Base-by-base conservation (phyloP, 106 monocot species). In the Apostasia shenzhenica region DNA sequence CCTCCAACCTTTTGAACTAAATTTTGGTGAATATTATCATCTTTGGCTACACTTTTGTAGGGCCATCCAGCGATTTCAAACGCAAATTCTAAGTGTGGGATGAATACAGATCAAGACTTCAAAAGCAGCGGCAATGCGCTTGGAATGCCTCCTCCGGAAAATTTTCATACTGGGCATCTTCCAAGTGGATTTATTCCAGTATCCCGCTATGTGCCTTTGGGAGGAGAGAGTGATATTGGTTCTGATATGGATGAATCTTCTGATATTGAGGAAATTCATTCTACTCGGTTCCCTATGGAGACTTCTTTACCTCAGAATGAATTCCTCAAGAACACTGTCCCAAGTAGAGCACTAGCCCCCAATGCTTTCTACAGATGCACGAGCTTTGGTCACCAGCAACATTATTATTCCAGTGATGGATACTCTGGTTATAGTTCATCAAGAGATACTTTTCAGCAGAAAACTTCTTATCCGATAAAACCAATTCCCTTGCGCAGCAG, bases 171-270 rank as follows among this genome's bases (percentile, higher is more conserved):
- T 45, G 44, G 61, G 61, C 61, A 61, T 61, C 61, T 61, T 43
- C 44, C 61, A 11, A 44, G 10, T 61, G 61, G 61, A 44, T 61
- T 44, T 2, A 44, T 61, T 45, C 44, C 61, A 2, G 12, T 44
- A 43, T 12, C 61, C 9, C 37, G 44, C 44, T 41, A 9, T 3
- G 12, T 61, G 9, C 61, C 61, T 44, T 45, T 61, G 61, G 43
- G 11, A 3, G 61, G 41, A 43, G 61, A 61, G 3, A 61, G 43
- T 44, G 61, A 61, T 43, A 43, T 44, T 4, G 61, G 41, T 61
- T 61, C 61, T 61, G 61, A 61, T 61, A 61, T 61, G 61, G 61
- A 61, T 38, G 61, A 61, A 44, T 45, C 61, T 61, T 61, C 61
- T 0, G 61, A 61, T 44, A 61, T 44, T 13, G 61, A 61, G 6